Evolutionary conservation across 2,329 filamentous ascomycete genomes (phyloP).

Genomic region (Samsoniella hepiali): DNA sequence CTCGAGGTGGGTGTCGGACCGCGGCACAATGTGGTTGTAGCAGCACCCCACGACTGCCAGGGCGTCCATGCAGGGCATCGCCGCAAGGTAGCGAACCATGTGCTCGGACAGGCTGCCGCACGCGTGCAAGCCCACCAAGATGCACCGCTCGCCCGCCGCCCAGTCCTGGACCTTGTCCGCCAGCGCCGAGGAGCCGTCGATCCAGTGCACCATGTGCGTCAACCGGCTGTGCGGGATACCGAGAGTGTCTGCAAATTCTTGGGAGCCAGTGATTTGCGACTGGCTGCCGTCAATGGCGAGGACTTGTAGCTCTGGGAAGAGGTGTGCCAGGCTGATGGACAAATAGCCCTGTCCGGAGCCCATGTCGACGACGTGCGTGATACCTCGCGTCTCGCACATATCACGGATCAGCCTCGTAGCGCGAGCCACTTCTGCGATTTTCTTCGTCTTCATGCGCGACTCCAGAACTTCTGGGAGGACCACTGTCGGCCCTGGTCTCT

Average conservation of each 20-base stretch:
- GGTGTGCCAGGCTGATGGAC: slow-evolving; percentile 28
- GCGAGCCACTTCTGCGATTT: slow-evolving; percentile 29
- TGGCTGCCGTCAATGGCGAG: slow-evolving; percentile 33
- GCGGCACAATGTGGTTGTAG: slow-evolving; percentile 33
- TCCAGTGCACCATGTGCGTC: slow-evolving; percentile 27
- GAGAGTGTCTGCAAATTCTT: slow-evolving; percentile 24
- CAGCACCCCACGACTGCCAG: slow-evolving; percentile 32
- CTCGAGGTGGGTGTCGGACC: slow-evolving; percentile 35
- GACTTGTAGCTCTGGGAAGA: slow-evolving; percentile 28
- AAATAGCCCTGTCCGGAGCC: slow-evolving; percentile 32
- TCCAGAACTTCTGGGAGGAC: slow-evolving; percentile 25
- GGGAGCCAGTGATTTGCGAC: slow-evolving; percentile 29
- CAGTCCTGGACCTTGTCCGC: slow-evolving; percentile 26
- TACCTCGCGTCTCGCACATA: slow-evolving; percentile 24
- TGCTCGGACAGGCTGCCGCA: slow-evolving; percentile 34
- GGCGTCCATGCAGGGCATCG: slow-evolving; percentile 22
- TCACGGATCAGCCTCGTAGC: slow-evolving; percentile 27
- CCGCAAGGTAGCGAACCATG: slow-evolving; percentile 31
- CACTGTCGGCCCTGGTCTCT: slow-evolving; percentile 21
- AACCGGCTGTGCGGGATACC: slow-evolving; percentile 25
- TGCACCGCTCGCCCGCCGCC: slow-evolving; percentile 28
- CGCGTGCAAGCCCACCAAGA: slow-evolving; percentile 33
- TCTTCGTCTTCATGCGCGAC: slow-evolving; percentile 32
- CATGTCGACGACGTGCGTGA: slow-evolving; percentile 29
- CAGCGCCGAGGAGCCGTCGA: slow-evolving; percentile 27